Base-by-base conservation (phyloP, 176 grass and related monocot species). In the Cymbopogon citratus region DNA sequence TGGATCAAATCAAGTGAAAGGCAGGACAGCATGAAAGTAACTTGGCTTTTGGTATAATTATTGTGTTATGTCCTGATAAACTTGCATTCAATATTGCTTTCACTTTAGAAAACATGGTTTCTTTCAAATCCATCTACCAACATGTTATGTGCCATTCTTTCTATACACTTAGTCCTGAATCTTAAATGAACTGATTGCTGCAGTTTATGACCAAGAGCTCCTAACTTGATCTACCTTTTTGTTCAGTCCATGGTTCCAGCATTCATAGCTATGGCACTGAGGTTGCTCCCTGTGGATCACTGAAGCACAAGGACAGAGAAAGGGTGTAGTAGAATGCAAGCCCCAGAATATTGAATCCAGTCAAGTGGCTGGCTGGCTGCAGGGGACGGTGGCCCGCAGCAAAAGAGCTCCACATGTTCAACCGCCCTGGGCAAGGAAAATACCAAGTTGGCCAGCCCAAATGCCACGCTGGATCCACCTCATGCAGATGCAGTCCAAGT, bases 381-480 rank as follows among this genome's bases (percentile, higher is more conserved):
- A 66, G 27, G 54, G 66, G 87, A 73, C 66, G 72, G 78, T 71
- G 87, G 45, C 77, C 66, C 5, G 9, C 12, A 57, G 78, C 73
- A 65, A 89, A 48, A 31, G 73, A 85, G 81, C 48, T 89, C 87
- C 78, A 82, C 46, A 78, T 78, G 78, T 40, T 73, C 78, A 39
- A 23, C 87, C 29, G 46, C 83, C 82, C 71, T 60, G 29, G 73
- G 40, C 45, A 73, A 73, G 45, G 76, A 78, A 60, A 89, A 89
- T 23, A 48, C 83, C 83, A 85, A 89, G 82, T 81, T 81, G 87
- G 64, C 83, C 66, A 85, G 3, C 39, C 81, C 31, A 81, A 59
- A 26, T 3, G 79, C 87, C 83, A 90, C 13, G 73, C 83, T 89
- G 87, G 78, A 89, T 76, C 45, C 77, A 66, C 15, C 76, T 23